Percentiles rank a stretch among this genome's conserved stretches.
Conservation (phyloP, 257 asterid genomes). For the Ehretia macrophylla region DNA sequence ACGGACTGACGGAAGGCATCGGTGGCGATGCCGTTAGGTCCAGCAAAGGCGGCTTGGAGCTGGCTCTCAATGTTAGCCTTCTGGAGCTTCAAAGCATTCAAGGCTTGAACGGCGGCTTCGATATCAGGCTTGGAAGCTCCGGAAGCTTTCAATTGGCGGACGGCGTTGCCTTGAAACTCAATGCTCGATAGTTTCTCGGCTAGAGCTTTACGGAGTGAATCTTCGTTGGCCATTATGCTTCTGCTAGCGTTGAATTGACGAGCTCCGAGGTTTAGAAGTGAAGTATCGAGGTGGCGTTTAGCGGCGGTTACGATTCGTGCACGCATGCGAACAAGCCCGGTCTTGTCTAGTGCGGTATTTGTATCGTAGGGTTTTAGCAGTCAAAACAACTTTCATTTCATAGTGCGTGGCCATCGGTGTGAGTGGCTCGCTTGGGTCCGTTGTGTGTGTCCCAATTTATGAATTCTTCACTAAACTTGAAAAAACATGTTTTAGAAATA, state of each 20-base stretch:
- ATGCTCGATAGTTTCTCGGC: slow-evolving; percentile 21
- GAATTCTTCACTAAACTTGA: too few species aligned
- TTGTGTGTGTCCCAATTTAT: too few species aligned
- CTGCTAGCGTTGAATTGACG: too few species aligned
- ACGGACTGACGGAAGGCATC: slow-evolving; percentile 73
- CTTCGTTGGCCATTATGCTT: slow-evolving; percentile 22
- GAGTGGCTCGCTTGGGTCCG: too few species aligned
- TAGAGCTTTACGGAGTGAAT: slow-evolving; percentile 29
- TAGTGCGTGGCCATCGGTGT: too few species aligned
- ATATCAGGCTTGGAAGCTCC: slow-evolving; percentile 34
- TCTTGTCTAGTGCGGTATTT: too few species aligned
- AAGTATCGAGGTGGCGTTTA: neutral
- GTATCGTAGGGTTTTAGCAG: too few species aligned
- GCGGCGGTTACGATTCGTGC: neutral
- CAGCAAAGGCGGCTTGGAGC: slow-evolving; percentile 15
- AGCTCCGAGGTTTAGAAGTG: neutral
- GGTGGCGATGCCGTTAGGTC: too few species aligned
- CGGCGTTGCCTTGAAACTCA: slow-evolving; percentile 24
- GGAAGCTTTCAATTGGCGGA: slow-evolving; percentile 27
- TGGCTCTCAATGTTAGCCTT: slow-evolving; percentile 26
- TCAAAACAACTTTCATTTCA: too few species aligned
- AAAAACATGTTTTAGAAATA: too few species aligned
- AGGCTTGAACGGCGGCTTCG: slow-evolving; percentile 32
- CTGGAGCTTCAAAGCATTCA: slow-evolving; percentile 25
- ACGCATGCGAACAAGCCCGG: too few species aligned